Base-by-base conservation (phyloP, 306 rosid species). In the Medicago lupulina region DNA sequence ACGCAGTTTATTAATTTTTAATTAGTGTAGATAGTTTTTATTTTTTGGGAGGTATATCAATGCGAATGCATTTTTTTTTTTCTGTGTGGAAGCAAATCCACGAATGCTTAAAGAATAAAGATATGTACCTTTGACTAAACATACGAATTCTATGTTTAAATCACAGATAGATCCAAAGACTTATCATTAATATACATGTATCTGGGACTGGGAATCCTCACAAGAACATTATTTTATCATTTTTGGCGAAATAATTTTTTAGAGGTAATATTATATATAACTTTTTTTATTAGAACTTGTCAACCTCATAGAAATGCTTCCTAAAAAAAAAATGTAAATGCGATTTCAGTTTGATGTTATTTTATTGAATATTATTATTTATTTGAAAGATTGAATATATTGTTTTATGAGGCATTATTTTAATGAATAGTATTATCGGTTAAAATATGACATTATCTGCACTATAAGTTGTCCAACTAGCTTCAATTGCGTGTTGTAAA, bases 171-270 rank as follows among this genome's bases (percentile, higher is more conserved):
- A 82, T 80, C 82, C 83, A 83, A 74, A 69, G 38, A 62, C 83
- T 46, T 16, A 58, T 71, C 16, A 55, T 76, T 74, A 62, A 50
- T 76, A 7, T 66, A 63, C 46, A 57, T 81, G 71, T 58, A 67
- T 83, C 47, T 79, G 43, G 85, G 83, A 83, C 47, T 79, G 43
- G 85, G 83, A 83, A 85, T 66, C 80, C 73, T 75, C 73, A 16
- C 70, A 21, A 3, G 49, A 73, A 58, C 46, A 41, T 69, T 75
- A 62, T 74, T 74, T 76, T 55, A 59, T 71, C 38, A 18, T 76
- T 14, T 54, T 51, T 81, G 60, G 74, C 67, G 69, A 28, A 28
- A 28, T 28, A 28, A 28, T 28, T 28, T 28, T 28, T 28, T 4
- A 28, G 31, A 28, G 31, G 31, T 3, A 28, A 28, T 28, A 28